phyloP scores from a whole-genome alignment of 169 alveolate genomes.

The Eimeria necatrix region DNA sequence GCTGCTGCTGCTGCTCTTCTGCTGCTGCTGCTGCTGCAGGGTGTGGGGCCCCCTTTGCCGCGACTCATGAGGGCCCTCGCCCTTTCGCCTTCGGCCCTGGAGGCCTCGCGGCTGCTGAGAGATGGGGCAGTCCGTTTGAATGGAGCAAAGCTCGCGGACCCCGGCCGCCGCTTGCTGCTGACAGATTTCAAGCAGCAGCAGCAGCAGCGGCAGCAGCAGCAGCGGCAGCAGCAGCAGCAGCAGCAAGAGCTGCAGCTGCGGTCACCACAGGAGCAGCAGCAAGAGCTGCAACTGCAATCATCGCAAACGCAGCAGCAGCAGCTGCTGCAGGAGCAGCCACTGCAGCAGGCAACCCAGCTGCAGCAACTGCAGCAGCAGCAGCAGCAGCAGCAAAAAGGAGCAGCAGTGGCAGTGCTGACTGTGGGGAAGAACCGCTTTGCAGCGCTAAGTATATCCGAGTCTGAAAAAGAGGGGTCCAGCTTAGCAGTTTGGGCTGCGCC shows the following conservation, averaged over 20 bases:
- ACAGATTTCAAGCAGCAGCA: conserved; percentile 15
- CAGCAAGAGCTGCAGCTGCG: neutral
- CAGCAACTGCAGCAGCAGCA: too few relatives aligned
- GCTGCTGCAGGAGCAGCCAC: too few relatives aligned
- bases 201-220: neutral
- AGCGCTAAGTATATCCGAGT: neutral
- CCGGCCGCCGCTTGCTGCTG: neutral
- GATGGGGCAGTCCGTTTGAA: neutral
- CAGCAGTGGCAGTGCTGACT: neutral
- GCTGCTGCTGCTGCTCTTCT: neutral
- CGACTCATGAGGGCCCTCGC: neutral
- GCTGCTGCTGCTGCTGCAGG: neutral
- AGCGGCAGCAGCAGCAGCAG: neutral
- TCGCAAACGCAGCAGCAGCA: too few relatives aligned
- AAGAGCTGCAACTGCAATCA: neutral
- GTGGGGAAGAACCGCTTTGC: neutral
- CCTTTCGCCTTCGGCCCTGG: neutral
- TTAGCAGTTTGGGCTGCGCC: neutral
- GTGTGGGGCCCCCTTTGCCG: neutral
- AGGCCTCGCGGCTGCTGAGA: neutral
- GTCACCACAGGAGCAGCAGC: neutral
- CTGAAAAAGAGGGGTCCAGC: neutral
- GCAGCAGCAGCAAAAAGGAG: neutral
- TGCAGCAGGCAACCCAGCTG: too few relatives aligned
- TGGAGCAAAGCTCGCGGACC: neutral